These are phyloP conservation scores for Blastobotrys proliferans DNA, from an alignment of 1,139 yeast species.

Conservation along the genomic window DNA sequence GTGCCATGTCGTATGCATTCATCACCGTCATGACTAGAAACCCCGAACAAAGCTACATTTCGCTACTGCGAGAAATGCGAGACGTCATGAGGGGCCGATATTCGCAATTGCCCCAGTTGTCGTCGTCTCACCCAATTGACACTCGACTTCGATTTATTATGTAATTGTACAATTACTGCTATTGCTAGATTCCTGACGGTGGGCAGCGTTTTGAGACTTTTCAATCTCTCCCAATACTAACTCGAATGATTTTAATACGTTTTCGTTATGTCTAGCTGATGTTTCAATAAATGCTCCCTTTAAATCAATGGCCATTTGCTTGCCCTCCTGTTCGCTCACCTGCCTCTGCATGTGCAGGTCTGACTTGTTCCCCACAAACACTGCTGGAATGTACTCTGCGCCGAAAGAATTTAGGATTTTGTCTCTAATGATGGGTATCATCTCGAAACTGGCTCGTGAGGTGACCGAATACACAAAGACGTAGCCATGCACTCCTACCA, in stretches of 20 bases:
- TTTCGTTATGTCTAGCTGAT: conserved; percentile 68
- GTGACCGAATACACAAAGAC: conserved; percentile 79
- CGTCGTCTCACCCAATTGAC: conserved; percentile 21
- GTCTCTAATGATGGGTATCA: conserved; percentile 72
- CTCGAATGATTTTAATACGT: conserved; percentile 59
- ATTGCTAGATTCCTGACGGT: conserved; percentile 1
- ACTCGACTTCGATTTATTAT: conserved; percentile 17
- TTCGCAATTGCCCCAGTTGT: conserved; percentile 82
- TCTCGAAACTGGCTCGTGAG: conserved; percentile 72
- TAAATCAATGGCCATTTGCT: conserved; percentile 56
- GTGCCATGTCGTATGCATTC: conserved; percentile 94
- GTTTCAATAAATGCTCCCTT: conserved; percentile 71
- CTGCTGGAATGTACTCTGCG: conserved; percentile 48
- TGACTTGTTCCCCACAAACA: conserved; percentile 78
- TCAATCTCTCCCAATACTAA: conserved; percentile 68
- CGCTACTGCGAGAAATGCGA: conserved; percentile 79
- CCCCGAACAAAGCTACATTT: conserved; percentile 72
- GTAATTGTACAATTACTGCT: conserved; percentile 1
- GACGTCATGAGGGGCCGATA: conserved; percentile 62
- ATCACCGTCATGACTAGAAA: conserved; percentile 61
- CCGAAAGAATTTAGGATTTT: conserved; percentile 65
- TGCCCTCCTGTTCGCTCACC: conserved; percentile 63
- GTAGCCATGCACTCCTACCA: conserved; percentile 82
- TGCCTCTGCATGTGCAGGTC: conserved; percentile 48
- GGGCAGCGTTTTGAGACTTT: conserved; percentile 23